A percentile compares a stretch with the other conserved stretches of the same genome.
phyloP scores from a whole-genome alignment of 306 rosid genomes.

The Quercus ilex region DNA sequence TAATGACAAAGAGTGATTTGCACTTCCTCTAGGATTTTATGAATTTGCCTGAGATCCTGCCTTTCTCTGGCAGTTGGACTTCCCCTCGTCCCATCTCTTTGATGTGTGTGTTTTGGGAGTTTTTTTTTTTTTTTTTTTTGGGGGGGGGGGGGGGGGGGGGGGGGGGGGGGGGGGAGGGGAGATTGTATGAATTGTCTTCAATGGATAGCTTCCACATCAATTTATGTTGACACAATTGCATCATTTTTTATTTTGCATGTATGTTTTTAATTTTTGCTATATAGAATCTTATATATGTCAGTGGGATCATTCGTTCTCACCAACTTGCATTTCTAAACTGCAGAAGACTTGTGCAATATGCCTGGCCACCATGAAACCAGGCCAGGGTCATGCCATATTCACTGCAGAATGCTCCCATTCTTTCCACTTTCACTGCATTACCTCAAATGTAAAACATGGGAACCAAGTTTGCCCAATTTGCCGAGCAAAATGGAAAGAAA shows the following conservation, averaged over 20 bases:
- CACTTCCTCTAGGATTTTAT: background rate
- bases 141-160: too few species aligned
- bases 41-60: background rate
- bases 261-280: background rate
- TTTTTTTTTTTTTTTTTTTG: too few species aligned
- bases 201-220: background rate
- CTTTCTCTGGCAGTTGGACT: background rate
- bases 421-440: slow-evolving; percentile 90
- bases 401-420: slow-evolving; percentile 97
- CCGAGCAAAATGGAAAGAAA: slow-evolving; percentile 93
- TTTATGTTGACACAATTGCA: background rate
- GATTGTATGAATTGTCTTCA: background rate
- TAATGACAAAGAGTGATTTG: background rate
- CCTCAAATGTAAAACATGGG: slow-evolving; percentile 90
- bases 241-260: background rate
- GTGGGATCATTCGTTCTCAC: slow-evolving; percentile 21
- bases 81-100: too few species aligned
- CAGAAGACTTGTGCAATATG: slow-evolving; percentile 91
- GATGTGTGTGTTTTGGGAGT: too few species aligned
- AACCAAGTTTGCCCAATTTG: slow-evolving; percentile 86
- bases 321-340: slow-evolving; percentile 20
- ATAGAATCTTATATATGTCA: background rate
- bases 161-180: rapidly evolving
- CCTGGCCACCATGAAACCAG: slow-evolving; percentile 67
- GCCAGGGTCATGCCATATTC: slow-evolving; percentile 88